These are phyloP conservation scores for Phyllosticta ampelicida DNA, from an alignment of 2,329 filamentous ascomycete genomes.

Conservation along the genomic window DNA sequence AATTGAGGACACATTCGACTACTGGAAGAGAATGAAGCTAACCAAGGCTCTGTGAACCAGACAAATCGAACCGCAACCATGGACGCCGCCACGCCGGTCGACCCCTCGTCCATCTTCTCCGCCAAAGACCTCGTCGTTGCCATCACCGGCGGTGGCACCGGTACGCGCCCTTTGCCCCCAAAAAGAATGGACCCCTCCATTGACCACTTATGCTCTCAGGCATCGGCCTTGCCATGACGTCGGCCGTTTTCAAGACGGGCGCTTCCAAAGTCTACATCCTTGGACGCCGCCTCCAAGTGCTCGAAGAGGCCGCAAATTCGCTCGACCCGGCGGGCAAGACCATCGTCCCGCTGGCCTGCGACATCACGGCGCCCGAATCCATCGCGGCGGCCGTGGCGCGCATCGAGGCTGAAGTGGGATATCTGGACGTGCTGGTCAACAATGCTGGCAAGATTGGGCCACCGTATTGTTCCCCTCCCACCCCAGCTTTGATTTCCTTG, in stretches of 20 bases:
- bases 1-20: too few relatives aligned
- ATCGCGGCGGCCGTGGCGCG: constrained; percentile 31
- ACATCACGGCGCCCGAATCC: constrained; percentile 33
- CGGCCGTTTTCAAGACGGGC: constrained; percentile 31
- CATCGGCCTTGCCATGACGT: constrained; percentile 30
- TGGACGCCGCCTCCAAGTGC: constrained; percentile 31
- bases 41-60: not conserved
- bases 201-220: constrained; percentile 21
- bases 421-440: constrained; percentile 43
- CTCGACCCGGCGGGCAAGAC: constrained; percentile 18
- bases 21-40: not conserved
- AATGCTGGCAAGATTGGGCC: constrained; percentile 42
- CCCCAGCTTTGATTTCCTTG: too few relatives aligned
- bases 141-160: constrained; percentile 32
- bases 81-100: constrained; percentile 25
- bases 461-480: not conserved
- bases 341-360: constrained; percentile 33
- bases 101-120: constrained; percentile 28
- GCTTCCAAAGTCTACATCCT: constrained; percentile 36
- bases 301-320: constrained; percentile 29
- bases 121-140: constrained; percentile 30
- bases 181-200: constrained; percentile 19
- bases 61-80: constrained; percentile 16
- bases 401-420: constrained; percentile 32
- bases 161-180: constrained; percentile 17